Evolutionary conservation across 2,329 filamentous ascomycete species (phyloP).

Genomic region (Penicillium sp.): DNA sequence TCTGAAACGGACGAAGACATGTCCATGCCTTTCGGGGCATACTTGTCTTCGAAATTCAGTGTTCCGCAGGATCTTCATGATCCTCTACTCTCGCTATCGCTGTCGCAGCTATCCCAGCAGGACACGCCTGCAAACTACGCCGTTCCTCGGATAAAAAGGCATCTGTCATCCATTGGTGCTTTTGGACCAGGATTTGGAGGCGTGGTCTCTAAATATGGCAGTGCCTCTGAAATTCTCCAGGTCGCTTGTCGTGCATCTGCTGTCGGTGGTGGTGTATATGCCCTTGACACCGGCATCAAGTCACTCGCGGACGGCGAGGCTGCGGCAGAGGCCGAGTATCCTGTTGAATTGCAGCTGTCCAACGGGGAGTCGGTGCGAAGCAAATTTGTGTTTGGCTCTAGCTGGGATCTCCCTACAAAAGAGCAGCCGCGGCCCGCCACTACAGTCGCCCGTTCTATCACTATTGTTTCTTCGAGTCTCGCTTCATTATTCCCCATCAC

Average conservation of each 20-base stretch:
- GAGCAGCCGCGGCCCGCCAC: slow-evolving; percentile 18
- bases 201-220: slow-evolving; percentile 89
- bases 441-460: slow-evolving; percentile 57
- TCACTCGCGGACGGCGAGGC: slow-evolving; percentile 18
- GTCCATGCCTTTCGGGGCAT: slow-evolving; percentile 49
- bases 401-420: slow-evolving; percentile 34
- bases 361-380: slow-evolving; percentile 36
- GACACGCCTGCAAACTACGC: slow-evolving; percentile 62
- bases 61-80: slow-evolving; percentile 64
- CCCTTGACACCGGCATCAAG: slow-evolving; percentile 67
- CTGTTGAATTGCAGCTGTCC: slow-evolving; percentile 30
- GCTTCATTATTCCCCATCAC: slow-evolving; percentile 61
- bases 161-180: slow-evolving; percentile 78
- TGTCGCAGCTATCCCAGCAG: slow-evolving; percentile 58
- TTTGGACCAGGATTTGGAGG: slow-evolving; percentile 87
- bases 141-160: slow-evolving; percentile 66
- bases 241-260: slow-evolving; percentile 85
- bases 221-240: slow-evolving; percentile 80
- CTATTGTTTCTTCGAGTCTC: slow-evolving; percentile 64
- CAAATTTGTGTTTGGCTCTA: slow-evolving; percentile 35
- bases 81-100: slow-evolving; percentile 63
- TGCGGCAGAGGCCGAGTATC: slow-evolving; percentile 15
- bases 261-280: slow-evolving; percentile 86
- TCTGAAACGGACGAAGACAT: slow-evolving; percentile 51
- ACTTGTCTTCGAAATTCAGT: slow-evolving; percentile 53